These are phyloP conservation scores for Picochlorum sp. DNA, from an alignment of 139 green algal species.

Conservation along the genomic window DNA sequence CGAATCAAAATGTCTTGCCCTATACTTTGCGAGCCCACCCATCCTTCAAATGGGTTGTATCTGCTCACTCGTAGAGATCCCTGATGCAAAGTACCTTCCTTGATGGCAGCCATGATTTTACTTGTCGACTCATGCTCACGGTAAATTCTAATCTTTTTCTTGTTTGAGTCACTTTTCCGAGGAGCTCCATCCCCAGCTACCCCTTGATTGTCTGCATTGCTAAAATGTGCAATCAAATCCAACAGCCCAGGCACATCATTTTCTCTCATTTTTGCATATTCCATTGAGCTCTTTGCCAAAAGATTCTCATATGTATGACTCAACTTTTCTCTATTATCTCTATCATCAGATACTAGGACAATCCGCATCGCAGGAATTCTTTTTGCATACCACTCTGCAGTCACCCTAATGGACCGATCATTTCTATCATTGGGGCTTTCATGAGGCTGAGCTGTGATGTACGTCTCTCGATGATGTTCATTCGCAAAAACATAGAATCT, in stretches of 20 bases:
- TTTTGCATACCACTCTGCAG: slow-evolving; percentile 61
- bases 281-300: slow-evolving; percentile 33
- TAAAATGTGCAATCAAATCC: slow-evolving; percentile 46
- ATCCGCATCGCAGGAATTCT: slow-evolving; percentile 38
- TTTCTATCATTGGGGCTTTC: slow-evolving; percentile 96
- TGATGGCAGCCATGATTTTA: slow-evolving; percentile 67
- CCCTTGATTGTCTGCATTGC: slow-evolving; percentile 1
- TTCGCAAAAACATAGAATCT: slow-evolving; percentile 96
- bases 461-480: slow-evolving; percentile 86
- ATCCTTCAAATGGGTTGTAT: slow-evolving; percentile 76
- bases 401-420: slow-evolving; percentile 88
- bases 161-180: neutral
- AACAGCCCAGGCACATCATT: slow-evolving; percentile 49
- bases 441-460: slow-evolving; percentile 45
- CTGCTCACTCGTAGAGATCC: slow-evolving; percentile 52
- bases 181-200: slow-evolving; percentile 3
- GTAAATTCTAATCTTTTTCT: slow-evolving; percentile 67
- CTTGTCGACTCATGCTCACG: slow-evolving; percentile 62
- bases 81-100: slow-evolving; percentile 71
- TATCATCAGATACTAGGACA: slow-evolving; percentile 85
- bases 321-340: slow-evolving; percentile 64
- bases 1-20: slow-evolving; percentile 69
- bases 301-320: slow-evolving; percentile 41
- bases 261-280: slow-evolving; percentile 26
- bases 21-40: slow-evolving; percentile 52